These are phyloP conservation scores for Globisporangium mamillatum DNA, from an alignment of 352 stramenopile species.

Conservation along the genomic window DNA sequence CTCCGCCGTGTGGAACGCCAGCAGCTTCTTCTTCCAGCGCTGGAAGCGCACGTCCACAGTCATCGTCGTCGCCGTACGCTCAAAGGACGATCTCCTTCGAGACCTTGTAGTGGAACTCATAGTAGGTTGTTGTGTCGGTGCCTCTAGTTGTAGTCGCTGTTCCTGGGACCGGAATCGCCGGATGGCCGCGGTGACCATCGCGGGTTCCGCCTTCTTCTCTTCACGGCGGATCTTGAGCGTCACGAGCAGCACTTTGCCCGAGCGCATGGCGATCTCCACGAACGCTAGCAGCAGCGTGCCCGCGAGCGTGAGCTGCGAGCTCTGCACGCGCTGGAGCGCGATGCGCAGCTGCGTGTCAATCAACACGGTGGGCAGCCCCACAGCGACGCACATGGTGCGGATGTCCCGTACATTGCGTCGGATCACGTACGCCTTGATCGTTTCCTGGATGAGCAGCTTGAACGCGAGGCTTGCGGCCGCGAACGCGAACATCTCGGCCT, in stretches of 20 bases:
- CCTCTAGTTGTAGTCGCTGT: not conserved
- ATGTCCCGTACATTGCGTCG: conserved; percentile 15
- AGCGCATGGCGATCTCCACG: conserved; percentile 26
- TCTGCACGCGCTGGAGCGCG: conserved; percentile 18
- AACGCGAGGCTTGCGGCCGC: conserved; percentile 9
- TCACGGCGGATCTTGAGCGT: conserved; percentile 11
- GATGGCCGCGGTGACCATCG: not conserved
- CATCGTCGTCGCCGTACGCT: not conserved
- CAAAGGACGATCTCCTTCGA: conserved; percentile 2
- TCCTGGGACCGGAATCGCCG: not conserved
- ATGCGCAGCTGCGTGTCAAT: conserved; percentile 30
- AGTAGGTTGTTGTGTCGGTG: not conserved
- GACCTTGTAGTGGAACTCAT: not conserved
- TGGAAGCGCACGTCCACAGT: conserved; percentile 7
- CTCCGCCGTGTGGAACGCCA: conserved; percentile 27
- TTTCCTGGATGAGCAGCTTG: conserved; percentile 24
- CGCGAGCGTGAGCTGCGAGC: conserved; percentile 16
- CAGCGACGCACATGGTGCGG: conserved; percentile 21
- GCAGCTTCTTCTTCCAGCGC: conserved; percentile 17
- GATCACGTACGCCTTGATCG: conserved; percentile 23
- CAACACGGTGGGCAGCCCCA: conserved; percentile 25
- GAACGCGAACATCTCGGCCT: conserved; percentile 13
- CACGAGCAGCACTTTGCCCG: conserved; percentile 23
- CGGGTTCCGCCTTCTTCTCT: not conserved
- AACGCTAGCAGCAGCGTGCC: conserved; percentile 25